These are phyloP conservation scores for Puccinia hordei DNA, from an alignment of 1,284 basidiomycete genomes.

Conservation along the genomic window DNA sequence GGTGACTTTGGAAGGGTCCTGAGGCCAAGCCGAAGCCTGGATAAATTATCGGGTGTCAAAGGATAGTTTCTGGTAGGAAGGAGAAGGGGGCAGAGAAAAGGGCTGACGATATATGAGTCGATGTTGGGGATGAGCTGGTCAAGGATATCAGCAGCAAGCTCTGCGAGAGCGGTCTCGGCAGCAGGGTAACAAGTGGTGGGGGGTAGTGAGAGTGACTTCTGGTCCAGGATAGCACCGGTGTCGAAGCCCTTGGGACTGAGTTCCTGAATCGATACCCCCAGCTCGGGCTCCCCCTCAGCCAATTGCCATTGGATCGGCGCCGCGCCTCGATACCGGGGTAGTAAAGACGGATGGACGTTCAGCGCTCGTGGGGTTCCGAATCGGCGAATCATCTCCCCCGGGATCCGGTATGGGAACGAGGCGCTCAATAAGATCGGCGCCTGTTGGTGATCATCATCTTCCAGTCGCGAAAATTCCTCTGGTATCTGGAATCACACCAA, in stretches of 20 bases:
- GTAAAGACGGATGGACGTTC: slow-evolving; percentile 87
- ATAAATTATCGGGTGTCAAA: not conserved
- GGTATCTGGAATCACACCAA: too few species aligned
- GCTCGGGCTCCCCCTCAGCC: slow-evolving; percentile 66
- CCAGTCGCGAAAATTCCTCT: too few species aligned
- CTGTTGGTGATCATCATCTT: too few species aligned
- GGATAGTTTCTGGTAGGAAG: not conserved
- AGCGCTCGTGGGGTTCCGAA: slow-evolving; percentile 58
- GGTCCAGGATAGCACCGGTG: slow-evolving; percentile 60
- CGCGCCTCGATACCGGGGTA: slow-evolving; percentile 85
- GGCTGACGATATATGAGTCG: slow-evolving; percentile 64
- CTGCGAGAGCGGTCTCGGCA: slow-evolving; percentile 68
- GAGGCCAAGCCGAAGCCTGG: slow-evolving; percentile 57
- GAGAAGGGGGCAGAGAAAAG: not conserved
- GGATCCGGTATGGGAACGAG: too few species aligned
- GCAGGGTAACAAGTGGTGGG: slow-evolving; percentile 49
- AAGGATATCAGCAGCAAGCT: slow-evolving; percentile 70
- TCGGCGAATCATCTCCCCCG: too few species aligned
- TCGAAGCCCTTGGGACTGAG: slow-evolving; percentile 61
- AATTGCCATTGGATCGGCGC: slow-evolving; percentile 89
- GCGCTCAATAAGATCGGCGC: too few species aligned
- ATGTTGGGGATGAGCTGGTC: slow-evolving; percentile 72
- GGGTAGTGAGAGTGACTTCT: slow-evolving; percentile 57
- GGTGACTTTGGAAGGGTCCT: slow-evolving; percentile 62
- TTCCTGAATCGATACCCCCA: slow-evolving; percentile 70